Base-by-base conservation (phyloP, 2,329 filamentous ascomycete species). In the Cladosporium sp. region DNA sequence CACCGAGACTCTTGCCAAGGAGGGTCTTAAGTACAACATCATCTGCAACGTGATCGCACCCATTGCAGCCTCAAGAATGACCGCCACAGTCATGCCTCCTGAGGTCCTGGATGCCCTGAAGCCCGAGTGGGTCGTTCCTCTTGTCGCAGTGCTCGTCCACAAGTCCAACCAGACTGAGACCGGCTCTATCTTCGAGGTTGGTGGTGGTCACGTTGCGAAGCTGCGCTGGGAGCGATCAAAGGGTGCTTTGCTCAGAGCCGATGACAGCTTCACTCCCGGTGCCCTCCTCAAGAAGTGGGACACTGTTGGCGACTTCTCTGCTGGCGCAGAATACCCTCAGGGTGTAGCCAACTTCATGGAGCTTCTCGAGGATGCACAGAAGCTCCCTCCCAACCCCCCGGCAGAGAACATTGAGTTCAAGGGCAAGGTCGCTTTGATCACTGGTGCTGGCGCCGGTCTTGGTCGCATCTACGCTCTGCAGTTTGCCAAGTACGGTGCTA, bases 1-100 rank as follows among this genome's bases (percentile, higher is more conserved):
- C 83, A 97, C 93, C 46, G 94, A 99, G 85, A 97, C 95, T 4
- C 86, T 99, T 69, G 95, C 95, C 67, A 98, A 98, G 85, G 95
- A 99, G 83, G 95, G 95, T 71, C 84, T 87, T 77, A 98, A 98
- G 82, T 99, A 99, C 84, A 98, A 98, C 85, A 98, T 99, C 72
- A 82, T 97, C 74, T 88, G 85, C 83, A 99, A 99, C 80, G 92
- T 92, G 73, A 96, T 99, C 81, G 93, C 95, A 21, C 95, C 95
- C 62, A 93, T 97, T 75, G 94, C 94, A 71, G 95, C 93, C 67
- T 95, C 91, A 81, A 89, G 94, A 78, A 96, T 98, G 93, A 97
- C 93, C 51, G 88, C 93, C 78, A 97, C 94, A 21, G 86, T 97
- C 71, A 94, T 97, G 92, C 93, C 93, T 36, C 92, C 92, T n/a